A percentile compares a stretch with the other conserved stretches of the same genome.
Conservation (phyloP, 768 basidiomycete species). For the Pleurotus tuber-regium region DNA sequence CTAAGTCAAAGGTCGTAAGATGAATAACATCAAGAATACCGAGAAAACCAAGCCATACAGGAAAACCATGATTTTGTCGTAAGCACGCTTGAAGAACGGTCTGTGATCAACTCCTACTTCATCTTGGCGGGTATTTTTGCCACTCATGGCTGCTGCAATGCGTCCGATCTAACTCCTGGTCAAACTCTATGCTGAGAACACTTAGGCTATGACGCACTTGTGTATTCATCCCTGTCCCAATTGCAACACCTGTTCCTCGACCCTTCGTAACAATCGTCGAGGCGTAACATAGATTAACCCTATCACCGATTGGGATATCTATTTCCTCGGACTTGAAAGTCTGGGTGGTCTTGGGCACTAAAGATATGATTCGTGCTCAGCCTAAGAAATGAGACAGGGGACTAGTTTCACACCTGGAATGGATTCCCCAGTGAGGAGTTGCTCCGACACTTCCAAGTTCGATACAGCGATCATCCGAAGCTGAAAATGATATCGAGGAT, state of each 20-base stretch:
- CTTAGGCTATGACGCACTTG: not conserved
- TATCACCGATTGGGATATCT: constrained; percentile 6
- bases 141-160: constrained; percentile 4
- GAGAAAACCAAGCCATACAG: not conserved
- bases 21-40: not conserved
- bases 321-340: constrained; percentile 8
- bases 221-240: constrained; percentile 7
- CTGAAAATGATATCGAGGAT: not conserved
- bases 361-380: not conserved
- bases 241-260: constrained; percentile 2
- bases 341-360: constrained; percentile 9
- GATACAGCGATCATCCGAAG: constrained; percentile 6
- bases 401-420: not conserved
- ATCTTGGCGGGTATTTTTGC: not conserved
- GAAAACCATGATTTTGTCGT: not conserved
- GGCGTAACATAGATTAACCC: constrained; percentile 4
- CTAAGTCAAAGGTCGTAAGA: not conserved
- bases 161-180: constrained; percentile 1
- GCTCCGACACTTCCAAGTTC: constrained; percentile 6
- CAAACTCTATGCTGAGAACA: not conserved
- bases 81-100: constrained; percentile 1
- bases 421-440: constrained; percentile 5
- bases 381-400: not conserved
- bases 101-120: not conserved
- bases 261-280: constrained; percentile 9